phyloP scores from a whole-genome alignment of 257 asterid genomes.

The Linderniella brevidens region DNA sequence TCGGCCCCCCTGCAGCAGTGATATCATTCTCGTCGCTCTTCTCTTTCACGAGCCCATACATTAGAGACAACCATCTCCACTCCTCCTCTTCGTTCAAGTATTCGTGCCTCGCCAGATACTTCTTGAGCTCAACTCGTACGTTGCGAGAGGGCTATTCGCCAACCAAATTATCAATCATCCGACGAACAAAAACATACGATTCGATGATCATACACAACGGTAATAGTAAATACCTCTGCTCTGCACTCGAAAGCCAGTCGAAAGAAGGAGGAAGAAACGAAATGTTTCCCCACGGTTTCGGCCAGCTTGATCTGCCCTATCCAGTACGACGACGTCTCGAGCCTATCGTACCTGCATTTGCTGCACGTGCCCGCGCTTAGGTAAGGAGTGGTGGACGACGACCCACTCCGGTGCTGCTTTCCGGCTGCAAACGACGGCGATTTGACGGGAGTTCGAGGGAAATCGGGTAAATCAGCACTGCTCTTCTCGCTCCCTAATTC shows the following conservation, averaged over 20 bases:
- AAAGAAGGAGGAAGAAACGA: conserved; percentile 47
- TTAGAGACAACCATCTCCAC: conserved; percentile 32
- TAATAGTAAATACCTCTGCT: conserved; percentile 38
- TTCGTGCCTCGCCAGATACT: conserved; percentile 39
- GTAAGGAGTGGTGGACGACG: conserved; percentile 41
- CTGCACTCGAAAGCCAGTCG: conserved; percentile 43
- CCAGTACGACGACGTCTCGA: conserved; percentile 64
- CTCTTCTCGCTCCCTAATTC: too few relatives aligned
- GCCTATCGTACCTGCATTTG: conserved; percentile 63
- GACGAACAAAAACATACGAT: background rate
- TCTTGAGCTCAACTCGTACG: conserved; percentile 46
- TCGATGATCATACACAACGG: background rate
- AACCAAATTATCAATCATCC: conserved; percentile 1
- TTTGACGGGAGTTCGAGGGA: too few relatives aligned
- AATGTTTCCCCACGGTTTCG: conserved; percentile 48
- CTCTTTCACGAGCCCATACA: conserved; percentile 41
- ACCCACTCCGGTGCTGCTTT: conserved; percentile 1
- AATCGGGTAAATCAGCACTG: too few relatives aligned
- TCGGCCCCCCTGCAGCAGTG: background rate
- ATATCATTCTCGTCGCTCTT: conserved; percentile 1
- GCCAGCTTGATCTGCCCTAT: conserved; percentile 62
- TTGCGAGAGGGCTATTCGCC: conserved; percentile 41
- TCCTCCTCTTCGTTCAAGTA: conserved; percentile 25
- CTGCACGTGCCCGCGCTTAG: conserved; percentile 56
- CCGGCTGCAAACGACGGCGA: too few relatives aligned